Evolutionary conservation across 768 basidiomycete genomes (phyloP).

Genomic region (Boletus fagicola): DNA sequence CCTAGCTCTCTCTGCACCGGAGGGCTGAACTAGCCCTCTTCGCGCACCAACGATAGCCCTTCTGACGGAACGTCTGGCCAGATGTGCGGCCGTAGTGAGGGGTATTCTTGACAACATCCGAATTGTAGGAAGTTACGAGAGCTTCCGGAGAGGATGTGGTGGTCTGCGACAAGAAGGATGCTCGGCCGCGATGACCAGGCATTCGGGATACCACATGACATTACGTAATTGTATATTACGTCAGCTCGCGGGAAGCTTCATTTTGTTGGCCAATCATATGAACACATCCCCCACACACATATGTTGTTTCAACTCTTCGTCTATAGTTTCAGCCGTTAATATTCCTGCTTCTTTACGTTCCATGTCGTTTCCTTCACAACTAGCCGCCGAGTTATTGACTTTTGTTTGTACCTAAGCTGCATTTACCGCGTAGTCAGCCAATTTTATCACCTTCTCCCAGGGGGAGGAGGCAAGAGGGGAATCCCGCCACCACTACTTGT

Average conservation of each 20-base stretch:
- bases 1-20: conserved; percentile 77
- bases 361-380: too few species aligned
- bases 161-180: conserved; percentile 8
- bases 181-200: conserved; percentile 1
- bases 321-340: background rate
- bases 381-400: background rate
- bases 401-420: background rate
- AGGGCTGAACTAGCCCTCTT: conserved; percentile 76
- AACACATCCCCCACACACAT: too few species aligned
- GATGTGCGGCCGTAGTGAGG: conserved; percentile 33
- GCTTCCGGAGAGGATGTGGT: conserved; percentile 11
- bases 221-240: conserved; percentile 23
- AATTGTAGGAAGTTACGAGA: conserved; percentile 1
- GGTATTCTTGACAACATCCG: conserved; percentile 61
- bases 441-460: conserved; percentile 46
- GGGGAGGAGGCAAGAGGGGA: conserved; percentile 84
- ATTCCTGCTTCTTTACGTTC: too few species aligned
- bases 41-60: conserved; percentile 30
- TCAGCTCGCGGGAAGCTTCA: conserved; percentile 9
- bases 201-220: background rate
- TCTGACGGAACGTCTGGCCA: conserved; percentile 27
- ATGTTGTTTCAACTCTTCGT: too few species aligned
- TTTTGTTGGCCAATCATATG: too few species aligned
- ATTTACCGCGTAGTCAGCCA: background rate
- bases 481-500: conserved; percentile 40